A percentile compares a stretch with the other conserved stretches of the same genome.
phyloP scores from a whole-genome alignment of 495 filamentous ascomycete genomes.

The Penicillium ochrochloron region DNA sequence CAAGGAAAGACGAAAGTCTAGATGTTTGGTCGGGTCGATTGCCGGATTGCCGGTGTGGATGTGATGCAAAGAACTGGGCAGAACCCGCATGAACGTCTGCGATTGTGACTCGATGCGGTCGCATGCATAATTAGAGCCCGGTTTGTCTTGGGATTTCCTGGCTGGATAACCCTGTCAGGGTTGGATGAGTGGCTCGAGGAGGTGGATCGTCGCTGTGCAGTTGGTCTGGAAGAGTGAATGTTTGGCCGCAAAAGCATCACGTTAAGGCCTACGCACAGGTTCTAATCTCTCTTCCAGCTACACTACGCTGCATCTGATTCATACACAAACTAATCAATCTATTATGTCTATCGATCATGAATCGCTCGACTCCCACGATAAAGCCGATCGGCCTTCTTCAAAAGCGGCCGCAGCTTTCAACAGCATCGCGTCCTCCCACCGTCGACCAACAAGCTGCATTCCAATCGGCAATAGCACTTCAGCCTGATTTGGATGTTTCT shows the following conservation, averaged over 20 bases:
- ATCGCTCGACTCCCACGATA: background rate
- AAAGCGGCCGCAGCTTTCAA: constrained; percentile 32
- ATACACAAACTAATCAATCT: background rate
- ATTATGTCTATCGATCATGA: background rate
- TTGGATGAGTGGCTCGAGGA: background rate
- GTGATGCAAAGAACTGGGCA: background rate
- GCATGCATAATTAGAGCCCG: background rate
- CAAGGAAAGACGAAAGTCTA: background rate
- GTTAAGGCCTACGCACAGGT: background rate
- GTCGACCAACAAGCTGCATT: constrained; percentile 59
- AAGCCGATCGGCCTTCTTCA: constrained; percentile 17
- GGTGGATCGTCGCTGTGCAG: background rate
- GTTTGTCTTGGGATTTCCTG: background rate
- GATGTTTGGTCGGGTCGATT: background rate
- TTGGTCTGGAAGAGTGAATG: background rate
- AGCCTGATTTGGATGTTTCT: constrained; percentile 27
- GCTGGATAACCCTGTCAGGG: background rate
- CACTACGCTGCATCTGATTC: background rate
- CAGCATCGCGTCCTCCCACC: constrained; percentile 47
- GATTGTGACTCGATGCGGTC: background rate
- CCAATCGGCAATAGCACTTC: constrained; percentile 55
- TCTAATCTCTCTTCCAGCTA: background rate
- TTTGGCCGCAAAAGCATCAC: background rate
- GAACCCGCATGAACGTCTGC: background rate
- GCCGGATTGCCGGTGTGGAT: background rate